A percentile compares a stretch with the other conserved stretches of the same genome.
Evolutionary conservation across 2,329 filamentous ascomycete genomes (phyloP).

Genomic region (Dactylellina parvicollis): DNA sequence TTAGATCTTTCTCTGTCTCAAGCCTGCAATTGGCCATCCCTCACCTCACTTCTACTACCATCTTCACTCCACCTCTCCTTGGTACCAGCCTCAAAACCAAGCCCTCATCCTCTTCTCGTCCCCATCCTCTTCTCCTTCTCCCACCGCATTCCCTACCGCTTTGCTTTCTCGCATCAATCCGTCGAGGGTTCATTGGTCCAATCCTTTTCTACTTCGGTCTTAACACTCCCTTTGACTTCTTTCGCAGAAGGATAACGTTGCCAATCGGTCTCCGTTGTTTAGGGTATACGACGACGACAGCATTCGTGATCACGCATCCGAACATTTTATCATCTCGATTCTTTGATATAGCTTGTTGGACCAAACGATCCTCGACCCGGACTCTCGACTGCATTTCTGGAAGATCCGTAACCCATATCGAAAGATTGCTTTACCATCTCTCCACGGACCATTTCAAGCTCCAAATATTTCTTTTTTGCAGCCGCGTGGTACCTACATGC

Average conservation of each 20-base stretch:
- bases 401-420: conserved; percentile 1
- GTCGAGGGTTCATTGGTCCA: conserved; percentile 14
- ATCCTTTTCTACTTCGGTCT: conserved; percentile 16
- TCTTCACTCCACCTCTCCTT: conserved; percentile 6
- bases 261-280: conserved; percentile 27
- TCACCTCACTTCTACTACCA: background rate
- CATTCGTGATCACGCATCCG: background rate
- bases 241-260: conserved; percentile 17
- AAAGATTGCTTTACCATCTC: background rate
- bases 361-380: background rate
- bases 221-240: conserved; percentile 36
- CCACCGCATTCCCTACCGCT: conserved; percentile 32
- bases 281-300: conserved; percentile 23
- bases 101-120: conserved; percentile 35
- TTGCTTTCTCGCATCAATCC: conserved; percentile 21
- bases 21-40: conserved; percentile 20
- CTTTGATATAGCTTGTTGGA: conserved; percentile 2
- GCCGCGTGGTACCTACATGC: conserved; percentile 29
- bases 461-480: background rate
- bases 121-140: conserved; percentile 20
- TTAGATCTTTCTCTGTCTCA: background rate
- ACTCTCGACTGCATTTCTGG: background rate
- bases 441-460: background rate
- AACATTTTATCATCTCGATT: background rate
- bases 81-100: conserved; percentile 51